Evolutionary conservation across 2,329 filamentous ascomycete genomes (phyloP).

Genomic region (Colletotrichum paranaense): DNA sequence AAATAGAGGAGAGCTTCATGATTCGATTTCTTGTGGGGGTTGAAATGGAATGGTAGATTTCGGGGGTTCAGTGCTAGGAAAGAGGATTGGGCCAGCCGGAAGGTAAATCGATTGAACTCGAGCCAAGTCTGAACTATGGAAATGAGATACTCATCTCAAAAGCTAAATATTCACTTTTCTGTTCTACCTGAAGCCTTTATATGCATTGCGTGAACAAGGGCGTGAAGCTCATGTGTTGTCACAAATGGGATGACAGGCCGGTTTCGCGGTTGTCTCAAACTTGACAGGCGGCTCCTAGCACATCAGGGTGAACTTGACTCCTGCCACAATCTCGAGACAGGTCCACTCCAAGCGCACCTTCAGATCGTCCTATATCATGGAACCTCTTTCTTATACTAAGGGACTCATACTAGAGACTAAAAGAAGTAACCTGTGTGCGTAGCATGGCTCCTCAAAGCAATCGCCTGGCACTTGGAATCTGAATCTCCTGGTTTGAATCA

Average conservation of each 20-base stretch:
- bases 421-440: no score
- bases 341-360: conserved; percentile 2
- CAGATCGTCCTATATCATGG: not conserved
- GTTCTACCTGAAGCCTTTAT: not conserved
- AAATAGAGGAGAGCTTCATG: conserved; percentile 11
- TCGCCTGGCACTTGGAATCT: not conserved
- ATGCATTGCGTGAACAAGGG: no score
- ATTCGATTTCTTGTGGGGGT: not conserved
- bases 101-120: no score
- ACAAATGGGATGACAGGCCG: not conserved
- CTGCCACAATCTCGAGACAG: conserved; percentile 22
- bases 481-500: not conserved
- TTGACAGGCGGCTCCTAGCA: conserved; percentile 8
- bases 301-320: not conserved
- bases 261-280: not conserved
- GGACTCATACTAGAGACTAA: not conserved
- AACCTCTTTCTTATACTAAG: not conserved
- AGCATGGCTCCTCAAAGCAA: no score
- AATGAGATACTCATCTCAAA: no score
- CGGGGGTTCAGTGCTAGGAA: no score
- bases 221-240: not conserved
- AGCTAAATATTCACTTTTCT: not conserved
- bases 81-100: no score
- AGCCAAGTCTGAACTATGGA: no score
- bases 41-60: not conserved